These are phyloP conservation scores for Lepidopterella palustris DNA, from an alignment of 495 filamentous ascomycete genomes.

Conservation along the genomic window DNA sequence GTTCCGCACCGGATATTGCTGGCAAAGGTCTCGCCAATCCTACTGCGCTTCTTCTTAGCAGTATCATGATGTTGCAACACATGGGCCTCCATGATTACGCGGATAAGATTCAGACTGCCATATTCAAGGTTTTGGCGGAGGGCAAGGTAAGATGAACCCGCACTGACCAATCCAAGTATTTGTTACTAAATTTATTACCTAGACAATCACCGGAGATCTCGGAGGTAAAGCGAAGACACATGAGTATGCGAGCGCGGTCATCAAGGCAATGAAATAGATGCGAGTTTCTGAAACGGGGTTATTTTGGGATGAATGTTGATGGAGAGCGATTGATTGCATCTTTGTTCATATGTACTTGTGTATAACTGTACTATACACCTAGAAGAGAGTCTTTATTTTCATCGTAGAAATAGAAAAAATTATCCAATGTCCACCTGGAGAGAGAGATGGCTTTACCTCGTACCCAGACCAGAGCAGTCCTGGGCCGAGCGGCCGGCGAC, in stretches of 20 bases:
- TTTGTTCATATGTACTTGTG: slow-evolving; percentile 4
- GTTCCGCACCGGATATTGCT: slow-evolving; percentile 94
- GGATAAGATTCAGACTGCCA: slow-evolving; percentile 82
- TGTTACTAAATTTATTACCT: slow-evolving; percentile 18
- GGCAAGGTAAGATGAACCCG: slow-evolving; percentile 59
- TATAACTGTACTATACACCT: slow-evolving; percentile 9
- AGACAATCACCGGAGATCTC: slow-evolving; percentile 85
- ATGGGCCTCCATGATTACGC: slow-evolving; percentile 88
- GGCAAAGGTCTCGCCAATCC: slow-evolving; percentile 94
- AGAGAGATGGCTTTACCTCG: too few species aligned
- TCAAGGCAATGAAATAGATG: slow-evolving; percentile 61
- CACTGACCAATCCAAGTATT: background rate
- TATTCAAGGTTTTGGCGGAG: slow-evolving; percentile 88
- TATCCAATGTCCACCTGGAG: background rate
- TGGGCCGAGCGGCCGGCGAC: too few species aligned
- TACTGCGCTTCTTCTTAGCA: slow-evolving; percentile 81
- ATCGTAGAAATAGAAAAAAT: too few species aligned
- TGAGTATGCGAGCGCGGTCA: slow-evolving; percentile 88
- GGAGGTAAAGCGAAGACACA: slow-evolving; percentile 89
- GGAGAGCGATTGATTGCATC: background rate
- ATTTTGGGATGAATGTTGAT: background rate
- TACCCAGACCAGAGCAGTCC: too few species aligned
- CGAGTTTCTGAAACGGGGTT: slow-evolving; percentile 2
- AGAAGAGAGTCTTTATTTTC: background rate
- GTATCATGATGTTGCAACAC: slow-evolving; percentile 99